Evolutionary conservation across 805 yeast species (phyloP).

Genomic region (Debaryomyces maramus): DNA sequence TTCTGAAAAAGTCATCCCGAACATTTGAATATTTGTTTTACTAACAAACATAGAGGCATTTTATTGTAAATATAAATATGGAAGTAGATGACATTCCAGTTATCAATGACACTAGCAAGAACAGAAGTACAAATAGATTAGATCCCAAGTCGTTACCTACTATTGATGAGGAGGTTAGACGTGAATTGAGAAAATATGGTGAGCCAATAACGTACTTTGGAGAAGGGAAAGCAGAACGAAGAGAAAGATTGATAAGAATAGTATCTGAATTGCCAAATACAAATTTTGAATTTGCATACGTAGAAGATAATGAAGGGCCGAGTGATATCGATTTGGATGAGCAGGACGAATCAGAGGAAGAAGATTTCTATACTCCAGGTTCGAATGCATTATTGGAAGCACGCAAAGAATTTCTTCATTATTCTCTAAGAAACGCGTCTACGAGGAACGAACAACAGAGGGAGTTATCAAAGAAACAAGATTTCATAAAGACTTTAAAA

Average conservation of each 20-base stretch:
- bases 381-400: constrained; percentile 49
- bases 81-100: constrained; percentile 8
- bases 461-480: constrained; percentile 20
- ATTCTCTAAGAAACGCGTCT: constrained; percentile 50
- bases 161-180: constrained; percentile 61
- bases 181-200: constrained; percentile 45
- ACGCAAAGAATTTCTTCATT: constrained; percentile 51
- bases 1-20: not conserved
- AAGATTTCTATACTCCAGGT: constrained; percentile 87
- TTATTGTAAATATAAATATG: constrained; percentile 4
- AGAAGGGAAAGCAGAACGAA: constrained; percentile 60
- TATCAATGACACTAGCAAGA: constrained; percentile 2
- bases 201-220: constrained; percentile 59
- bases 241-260: constrained; percentile 56
- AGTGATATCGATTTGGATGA: constrained; percentile 15
- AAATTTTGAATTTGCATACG: constrained; percentile 8
- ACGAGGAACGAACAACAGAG: constrained; percentile 37
- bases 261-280: constrained; percentile 32
- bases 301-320: constrained; percentile 11
- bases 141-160: constrained; percentile 48
- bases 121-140: not conserved
- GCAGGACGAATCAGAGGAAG: constrained; percentile 43
- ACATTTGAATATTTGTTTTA: no score
- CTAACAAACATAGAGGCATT: no score
- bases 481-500: constrained; percentile 44